Conservation (phyloP, 1,139 yeast species). For the Petasospora fabianii region DNA sequence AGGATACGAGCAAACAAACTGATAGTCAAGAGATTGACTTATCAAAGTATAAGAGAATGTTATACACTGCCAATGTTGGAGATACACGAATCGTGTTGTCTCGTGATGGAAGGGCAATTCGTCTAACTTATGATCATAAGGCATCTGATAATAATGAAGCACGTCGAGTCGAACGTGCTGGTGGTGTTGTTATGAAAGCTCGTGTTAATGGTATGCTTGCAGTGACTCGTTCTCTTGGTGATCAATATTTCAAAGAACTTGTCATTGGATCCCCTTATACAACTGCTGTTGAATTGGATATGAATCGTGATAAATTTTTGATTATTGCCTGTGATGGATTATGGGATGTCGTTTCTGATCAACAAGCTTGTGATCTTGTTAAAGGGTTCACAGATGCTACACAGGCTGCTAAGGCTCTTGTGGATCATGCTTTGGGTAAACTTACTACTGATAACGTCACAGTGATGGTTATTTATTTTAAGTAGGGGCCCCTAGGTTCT, state of each 20-base stretch:
- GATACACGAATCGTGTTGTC: slow-evolving; percentile 82
- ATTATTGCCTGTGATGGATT: slow-evolving; percentile 93
- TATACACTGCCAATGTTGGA: slow-evolving; percentile 94
- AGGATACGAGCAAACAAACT: background rate
- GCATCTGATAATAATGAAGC: slow-evolving; percentile 81
- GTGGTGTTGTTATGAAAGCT: slow-evolving; percentile 86
- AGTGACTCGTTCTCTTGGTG: slow-evolving; percentile 94
- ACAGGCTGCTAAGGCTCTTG: slow-evolving; percentile 64
- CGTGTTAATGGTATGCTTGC: slow-evolving; percentile 96
- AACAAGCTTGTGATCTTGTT: slow-evolving; percentile 72
- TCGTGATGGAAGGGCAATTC: slow-evolving; percentile 66
- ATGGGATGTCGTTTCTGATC: slow-evolving; percentile 89
- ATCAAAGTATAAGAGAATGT: slow-evolving; percentile 56
- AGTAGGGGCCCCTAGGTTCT: no score
- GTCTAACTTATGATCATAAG: slow-evolving; percentile 91
- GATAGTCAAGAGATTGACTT: slow-evolving; percentile 19
- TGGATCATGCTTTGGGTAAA: slow-evolving; percentile 72
- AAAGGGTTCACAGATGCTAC: slow-evolving; percentile 54
- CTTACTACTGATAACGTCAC: slow-evolving; percentile 91
- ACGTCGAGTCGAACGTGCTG: slow-evolving; percentile 67
- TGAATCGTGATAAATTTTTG: slow-evolving; percentile 60
- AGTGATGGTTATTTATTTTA: slow-evolving; percentile 65
- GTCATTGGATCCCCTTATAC: slow-evolving; percentile 93
- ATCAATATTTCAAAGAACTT: slow-evolving; percentile 81
- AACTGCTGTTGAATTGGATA: slow-evolving; percentile 71